Evolutionary conservation across 2,329 filamentous ascomycete genomes (phyloP), one percentile per base, ranked within the genome.

Genomic region (Cercospora sp.): DNA sequence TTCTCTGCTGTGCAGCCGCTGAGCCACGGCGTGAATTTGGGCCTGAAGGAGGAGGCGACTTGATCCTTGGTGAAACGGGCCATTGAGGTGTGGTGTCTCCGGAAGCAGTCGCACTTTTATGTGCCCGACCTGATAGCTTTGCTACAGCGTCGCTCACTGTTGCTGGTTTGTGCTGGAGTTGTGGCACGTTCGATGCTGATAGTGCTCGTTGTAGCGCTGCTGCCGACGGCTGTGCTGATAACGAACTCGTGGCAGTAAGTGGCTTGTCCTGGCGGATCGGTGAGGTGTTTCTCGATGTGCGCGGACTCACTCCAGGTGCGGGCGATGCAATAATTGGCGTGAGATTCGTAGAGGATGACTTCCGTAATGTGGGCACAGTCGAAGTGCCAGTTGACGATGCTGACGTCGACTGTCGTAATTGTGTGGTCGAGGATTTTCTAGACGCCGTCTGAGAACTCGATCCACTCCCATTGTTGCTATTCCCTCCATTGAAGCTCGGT

Each of bases 1-100:
- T 71, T 66, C 74, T 75, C 42, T 57, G 51, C 58, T 68, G 63
- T 28, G 71, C 67, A 12, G 65, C 71, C 26, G 68, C 68, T 23
- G 82, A 84, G 69, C 82, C 81, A 64, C 80, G 77, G 77, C 82
- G 78, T 31, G 81, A 83, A 62, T 76, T 79, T 3, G 79, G 78
- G 63, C 77, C 75, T 42, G 82, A 77, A 12, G 91, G 91, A 20
- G 92, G 91, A 64, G 92, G 92, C 7, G 92, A 75, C 77, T 90
- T 91, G 71, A 95, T 79, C 70, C 91, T 87, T 57, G 92, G 91
- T 58, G 91, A 94, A 69, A 90, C 81, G 28, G 92, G 91, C 91
- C 91, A 94, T 79, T 90, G 87, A 70, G 88, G 88, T 63, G 85
- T 85, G 67, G 75, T 82, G 64, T 82, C 81, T 59, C 80, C 80